A percentile compares a stretch with the other conserved stretches of the same genome.
phyloP scores from a whole-genome alignment of 2,329 filamentous ascomycete genomes.

The Periconia sp. region DNA sequence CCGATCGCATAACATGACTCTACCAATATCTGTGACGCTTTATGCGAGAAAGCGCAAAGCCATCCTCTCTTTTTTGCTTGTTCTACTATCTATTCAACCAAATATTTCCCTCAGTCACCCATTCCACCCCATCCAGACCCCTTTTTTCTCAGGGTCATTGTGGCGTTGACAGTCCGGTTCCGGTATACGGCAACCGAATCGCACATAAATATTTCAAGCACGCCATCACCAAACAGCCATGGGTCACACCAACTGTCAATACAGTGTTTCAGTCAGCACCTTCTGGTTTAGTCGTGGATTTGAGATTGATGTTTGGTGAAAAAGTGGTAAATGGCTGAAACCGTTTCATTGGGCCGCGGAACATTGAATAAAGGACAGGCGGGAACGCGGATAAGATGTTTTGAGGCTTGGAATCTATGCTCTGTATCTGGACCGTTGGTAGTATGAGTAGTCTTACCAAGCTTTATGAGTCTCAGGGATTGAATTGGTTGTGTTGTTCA shows the following conservation, averaged over 20 bases:
- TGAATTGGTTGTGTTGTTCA: slow-evolving; percentile 47
- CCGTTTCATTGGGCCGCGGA: slow-evolving; percentile 45
- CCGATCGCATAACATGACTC: slow-evolving; percentile 7
- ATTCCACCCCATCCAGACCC: too few species aligned
- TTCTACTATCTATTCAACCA: too few species aligned
- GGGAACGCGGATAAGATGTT: slow-evolving; percentile 38
- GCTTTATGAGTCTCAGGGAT: slow-evolving; percentile 48
- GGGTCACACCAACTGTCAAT: slow-evolving; percentile 9
- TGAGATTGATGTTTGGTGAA: slow-evolving; percentile 53
- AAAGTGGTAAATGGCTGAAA: slow-evolving; percentile 52
- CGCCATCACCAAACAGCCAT: slow-evolving; percentile 9
- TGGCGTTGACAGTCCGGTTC: too few species aligned
- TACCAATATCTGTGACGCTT: too few species aligned
- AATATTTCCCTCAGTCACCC: too few species aligned
- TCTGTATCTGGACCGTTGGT: slow-evolving; percentile 8
- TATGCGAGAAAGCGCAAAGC: too few species aligned
- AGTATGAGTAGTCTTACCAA: slow-evolving; percentile 34
- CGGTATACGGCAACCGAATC: slow-evolving; percentile 7
- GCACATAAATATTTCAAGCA: slow-evolving; percentile 14
- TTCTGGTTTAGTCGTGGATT: slow-evolving; percentile 5
- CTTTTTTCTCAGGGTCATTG: too few species aligned
- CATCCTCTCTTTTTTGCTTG: too few species aligned
- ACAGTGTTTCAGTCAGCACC: slow-evolving; percentile 7
- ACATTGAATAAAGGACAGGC: slow-evolving; percentile 50
- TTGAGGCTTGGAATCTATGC: slow-evolving; percentile 20